Evolutionary conservation across 1,284 basidiomycete species (phyloP).

Genomic region (Cutaneotrichosporon mucoides): DNA sequence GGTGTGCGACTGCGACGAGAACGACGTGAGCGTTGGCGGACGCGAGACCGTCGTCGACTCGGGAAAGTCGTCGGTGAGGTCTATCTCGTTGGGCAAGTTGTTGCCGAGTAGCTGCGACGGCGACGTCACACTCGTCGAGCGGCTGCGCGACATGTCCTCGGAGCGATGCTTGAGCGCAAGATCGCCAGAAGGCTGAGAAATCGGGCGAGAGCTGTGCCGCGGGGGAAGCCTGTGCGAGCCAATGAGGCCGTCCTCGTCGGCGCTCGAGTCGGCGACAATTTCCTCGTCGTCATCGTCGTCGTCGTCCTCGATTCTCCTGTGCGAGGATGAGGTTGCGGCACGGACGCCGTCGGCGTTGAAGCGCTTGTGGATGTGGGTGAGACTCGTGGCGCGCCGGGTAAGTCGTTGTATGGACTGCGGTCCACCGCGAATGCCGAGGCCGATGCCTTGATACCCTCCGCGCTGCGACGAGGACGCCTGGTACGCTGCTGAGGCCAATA

Average conservation of each 20-base stretch:
- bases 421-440: constrained; percentile 13
- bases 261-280: constrained; percentile 25
- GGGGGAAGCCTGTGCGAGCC: background rate
- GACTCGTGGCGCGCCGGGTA: constrained; percentile 52
- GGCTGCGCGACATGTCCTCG: background rate
- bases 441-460: constrained; percentile 13
- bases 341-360: constrained; percentile 31
- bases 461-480: background rate
- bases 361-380: constrained; percentile 39
- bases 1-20: constrained; percentile 7
- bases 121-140: constrained; percentile 7
- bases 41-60: constrained; percentile 4
- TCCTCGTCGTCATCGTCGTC: constrained; percentile 26
- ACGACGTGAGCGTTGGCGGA: constrained; percentile 6
- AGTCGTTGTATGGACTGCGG: constrained; percentile 53
- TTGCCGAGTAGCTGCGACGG: constrained; percentile 12
- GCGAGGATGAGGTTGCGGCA: background rate
- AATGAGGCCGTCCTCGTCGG: constrained; percentile 35
- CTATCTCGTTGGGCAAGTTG: constrained; percentile 37
- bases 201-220: constrained; percentile 11
- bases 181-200: constrained; percentile 6
- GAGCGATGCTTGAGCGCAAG: background rate
- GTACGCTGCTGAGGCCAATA: background rate
- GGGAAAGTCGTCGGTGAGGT: constrained; percentile 14
- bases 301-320: constrained; percentile 6